Evolutionary conservation across 306 rosid genomes (phyloP).

Genomic region (Fagus sylvatica): DNA sequence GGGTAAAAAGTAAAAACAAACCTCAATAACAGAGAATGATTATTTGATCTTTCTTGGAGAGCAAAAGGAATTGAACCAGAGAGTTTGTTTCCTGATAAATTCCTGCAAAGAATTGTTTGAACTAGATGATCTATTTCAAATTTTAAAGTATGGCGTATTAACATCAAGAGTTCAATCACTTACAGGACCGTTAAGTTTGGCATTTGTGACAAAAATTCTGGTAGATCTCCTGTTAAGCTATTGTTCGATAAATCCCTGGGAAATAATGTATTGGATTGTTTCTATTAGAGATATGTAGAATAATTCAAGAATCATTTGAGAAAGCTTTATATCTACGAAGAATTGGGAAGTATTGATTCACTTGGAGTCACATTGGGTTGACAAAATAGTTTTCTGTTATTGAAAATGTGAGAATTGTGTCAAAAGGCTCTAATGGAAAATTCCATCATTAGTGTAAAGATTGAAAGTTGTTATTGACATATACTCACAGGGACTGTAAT

Average conservation of each 20-base stretch:
- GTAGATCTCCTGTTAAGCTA: slow-evolving; percentile 32
- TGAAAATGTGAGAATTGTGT: background rate
- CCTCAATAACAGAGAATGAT: slow-evolving; percentile 45
- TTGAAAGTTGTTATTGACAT: background rate
- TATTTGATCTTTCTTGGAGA: slow-evolving; percentile 33
- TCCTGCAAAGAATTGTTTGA: slow-evolving; percentile 22
- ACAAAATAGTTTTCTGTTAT: background rate
- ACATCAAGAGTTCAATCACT: slow-evolving; percentile 18
- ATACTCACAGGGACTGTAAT: background rate
- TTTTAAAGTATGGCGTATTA: background rate
- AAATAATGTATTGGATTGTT: background rate
- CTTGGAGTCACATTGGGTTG: background rate
- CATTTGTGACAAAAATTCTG: slow-evolving; percentile 39
- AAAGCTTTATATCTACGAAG: background rate
- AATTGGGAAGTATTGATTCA: background rate
- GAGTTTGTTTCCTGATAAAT: slow-evolving; percentile 44
- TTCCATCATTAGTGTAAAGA: background rate
- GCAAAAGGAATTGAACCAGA: slow-evolving; percentile 37
- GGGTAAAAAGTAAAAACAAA: background rate
- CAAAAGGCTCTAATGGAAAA: background rate
- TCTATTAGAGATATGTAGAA: background rate
- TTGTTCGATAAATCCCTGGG: background rate
- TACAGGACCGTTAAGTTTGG: slow-evolving; percentile 41
- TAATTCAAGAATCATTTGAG: background rate
- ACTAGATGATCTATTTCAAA: background rate